phyloP scores from a whole-genome alignment of 2,329 filamentous ascomycete genomes.

The Salinomyces thailandicus region DNA sequence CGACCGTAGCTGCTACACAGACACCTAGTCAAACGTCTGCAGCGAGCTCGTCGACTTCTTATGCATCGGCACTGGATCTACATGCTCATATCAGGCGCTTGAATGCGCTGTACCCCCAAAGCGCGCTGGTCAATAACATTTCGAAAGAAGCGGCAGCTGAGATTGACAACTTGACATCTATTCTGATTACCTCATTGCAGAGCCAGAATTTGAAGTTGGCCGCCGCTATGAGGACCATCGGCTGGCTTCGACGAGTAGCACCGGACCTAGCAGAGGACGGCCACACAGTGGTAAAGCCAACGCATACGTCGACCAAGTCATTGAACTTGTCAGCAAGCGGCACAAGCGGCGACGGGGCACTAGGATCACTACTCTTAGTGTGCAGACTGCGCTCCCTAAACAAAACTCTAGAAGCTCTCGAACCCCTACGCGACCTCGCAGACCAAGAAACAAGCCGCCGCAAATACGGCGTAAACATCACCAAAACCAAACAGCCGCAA shows the following conservation, averaged over 20 bases:
- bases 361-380: constrained; percentile 77
- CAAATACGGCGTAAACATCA: constrained; percentile 8
- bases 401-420: constrained; percentile 68
- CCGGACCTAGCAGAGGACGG: constrained; percentile 56
- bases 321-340: constrained; percentile 16
- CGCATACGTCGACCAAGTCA: constrained; percentile 21
- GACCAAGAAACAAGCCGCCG: constrained; percentile 63
- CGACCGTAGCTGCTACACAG: constrained; percentile 54
- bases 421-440: constrained; percentile 76
- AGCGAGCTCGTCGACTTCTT: constrained; percentile 47
- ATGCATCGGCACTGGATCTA: constrained; percentile 80
- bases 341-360: constrained; percentile 47
- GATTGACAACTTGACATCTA: constrained; percentile 79
- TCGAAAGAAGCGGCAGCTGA: constrained; percentile 69
- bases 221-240: constrained; percentile 78
- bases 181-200: constrained; percentile 68
- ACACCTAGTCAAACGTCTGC: constrained; percentile 33
- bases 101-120: constrained; percentile 70
- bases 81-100: constrained; percentile 88
- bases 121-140: constrained; percentile 62
- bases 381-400: constrained; percentile 74
- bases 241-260: constrained; percentile 78
- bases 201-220: constrained; percentile 75
- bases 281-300: constrained; percentile 10
- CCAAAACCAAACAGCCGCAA: neutral